Evolutionary conservation across 257 asterid genomes (phyloP).

Genomic region (Salvia miltiorrhiza): DNA sequence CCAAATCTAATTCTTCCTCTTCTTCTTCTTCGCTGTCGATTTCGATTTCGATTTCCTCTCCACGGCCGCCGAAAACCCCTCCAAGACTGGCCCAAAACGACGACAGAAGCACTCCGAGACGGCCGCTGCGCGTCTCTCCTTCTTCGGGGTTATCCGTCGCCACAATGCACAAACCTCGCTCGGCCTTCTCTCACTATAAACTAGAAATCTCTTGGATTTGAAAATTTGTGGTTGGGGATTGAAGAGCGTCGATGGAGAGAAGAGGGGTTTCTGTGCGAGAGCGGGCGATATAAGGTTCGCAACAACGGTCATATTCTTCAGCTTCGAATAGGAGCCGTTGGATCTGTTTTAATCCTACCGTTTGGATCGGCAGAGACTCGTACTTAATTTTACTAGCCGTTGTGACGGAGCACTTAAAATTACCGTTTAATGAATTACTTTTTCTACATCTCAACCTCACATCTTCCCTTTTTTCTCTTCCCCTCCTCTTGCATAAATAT

Average conservation of each 20-base stretch:
- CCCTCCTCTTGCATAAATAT: background rate
- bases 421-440: constrained; percentile 28
- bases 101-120: constrained; percentile 65
- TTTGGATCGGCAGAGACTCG: background rate
- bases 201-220: background rate
- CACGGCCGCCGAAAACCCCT: constrained; percentile 51
- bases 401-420: background rate
- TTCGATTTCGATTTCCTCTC: background rate
- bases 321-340: constrained; percentile 30
- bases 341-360: constrained; percentile 31
- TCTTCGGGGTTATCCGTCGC: constrained; percentile 49
- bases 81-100: constrained; percentile 63
- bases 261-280: background rate
- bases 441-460: background rate
- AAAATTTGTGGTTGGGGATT: background rate
- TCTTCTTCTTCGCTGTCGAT: no score
- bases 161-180: constrained; percentile 37
- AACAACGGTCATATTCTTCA: constrained; percentile 51
- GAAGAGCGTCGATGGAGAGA: background rate
- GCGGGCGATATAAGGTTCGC: constrained; percentile 1
- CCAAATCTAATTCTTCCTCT: constrained; percentile 28
- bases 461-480: background rate
- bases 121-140: constrained; percentile 65
- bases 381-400: constrained; percentile 43
- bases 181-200: background rate